Evolutionary conservation across 176 grass and related monocot genomes (phyloP).

Genomic region (Zoysia japonica): DNA sequence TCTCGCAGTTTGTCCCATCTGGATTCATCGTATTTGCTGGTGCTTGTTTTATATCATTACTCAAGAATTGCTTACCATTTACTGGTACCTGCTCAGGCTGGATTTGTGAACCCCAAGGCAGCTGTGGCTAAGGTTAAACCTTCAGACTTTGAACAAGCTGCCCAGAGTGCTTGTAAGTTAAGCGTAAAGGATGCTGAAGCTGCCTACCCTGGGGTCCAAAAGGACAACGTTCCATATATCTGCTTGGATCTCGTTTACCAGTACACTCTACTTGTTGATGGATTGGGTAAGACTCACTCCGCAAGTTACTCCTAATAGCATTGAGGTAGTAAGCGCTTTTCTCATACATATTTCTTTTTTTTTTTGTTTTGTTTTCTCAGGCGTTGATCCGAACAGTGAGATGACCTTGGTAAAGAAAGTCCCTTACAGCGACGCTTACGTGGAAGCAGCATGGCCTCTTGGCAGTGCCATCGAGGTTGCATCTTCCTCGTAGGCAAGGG

Average conservation of each 20-base stretch:
- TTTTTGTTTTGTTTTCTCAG: slow-evolving; percentile 39
- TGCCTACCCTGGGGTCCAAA: slow-evolving; percentile 27
- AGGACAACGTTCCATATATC: slow-evolving; percentile 65
- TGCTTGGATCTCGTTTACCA: slow-evolving; percentile 26
- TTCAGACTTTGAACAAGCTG: background rate
- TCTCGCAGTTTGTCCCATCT: background rate
- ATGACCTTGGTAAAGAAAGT: slow-evolving; percentile 99
- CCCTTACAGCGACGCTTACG: slow-evolving; percentile 62
- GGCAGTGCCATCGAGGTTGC: slow-evolving; percentile 95
- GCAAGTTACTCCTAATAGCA: background rate
- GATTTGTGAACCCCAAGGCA: slow-evolving; percentile 77
- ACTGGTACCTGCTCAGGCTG: slow-evolving; percentile 50
- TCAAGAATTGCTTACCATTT: background rate
- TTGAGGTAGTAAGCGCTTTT: background rate
- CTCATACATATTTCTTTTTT: background rate
- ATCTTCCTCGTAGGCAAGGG: slow-evolving; percentile 60
- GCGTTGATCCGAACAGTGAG: slow-evolving; percentile 67
- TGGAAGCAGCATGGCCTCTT: slow-evolving; percentile 95
- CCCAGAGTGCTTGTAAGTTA: background rate
- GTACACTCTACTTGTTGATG: slow-evolving; percentile 1
- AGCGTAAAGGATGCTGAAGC: background rate
- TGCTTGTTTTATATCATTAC: background rate
- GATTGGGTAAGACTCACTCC: background rate
- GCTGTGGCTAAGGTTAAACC: slow-evolving; percentile 73
- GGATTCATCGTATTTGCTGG: background rate